A percentile compares a stretch with the other conserved stretches of the same genome.
Evolutionary conservation across 306 rosid species (phyloP).

Genomic region (Ormosia emarginata): DNA sequence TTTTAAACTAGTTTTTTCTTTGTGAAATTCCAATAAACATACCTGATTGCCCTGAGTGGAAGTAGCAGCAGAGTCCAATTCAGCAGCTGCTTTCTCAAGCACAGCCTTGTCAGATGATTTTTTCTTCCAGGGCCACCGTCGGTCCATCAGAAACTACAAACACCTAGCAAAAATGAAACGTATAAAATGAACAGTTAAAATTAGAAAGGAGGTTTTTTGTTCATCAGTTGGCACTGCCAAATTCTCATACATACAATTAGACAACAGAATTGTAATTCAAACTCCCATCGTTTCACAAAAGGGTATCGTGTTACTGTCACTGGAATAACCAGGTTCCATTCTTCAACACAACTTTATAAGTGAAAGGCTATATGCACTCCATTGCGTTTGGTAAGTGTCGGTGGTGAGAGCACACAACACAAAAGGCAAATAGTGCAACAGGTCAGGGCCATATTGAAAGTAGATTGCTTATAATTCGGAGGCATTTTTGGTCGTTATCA

Average conservation of each 20-base stretch:
- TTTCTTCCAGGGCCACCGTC: slow-evolving; percentile 99
- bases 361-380: background rate
- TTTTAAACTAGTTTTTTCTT: background rate
- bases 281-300: slow-evolving; percentile 1
- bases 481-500: slow-evolving; percentile 9
- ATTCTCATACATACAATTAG: background rate
- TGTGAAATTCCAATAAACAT: slow-evolving; percentile 11
- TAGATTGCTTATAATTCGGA: slow-evolving; percentile 7
- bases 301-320: background rate
- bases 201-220: background rate
- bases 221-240: background rate
- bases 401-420: slow-evolving; percentile 21
- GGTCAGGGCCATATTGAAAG: background rate
- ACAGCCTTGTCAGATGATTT: slow-evolving; percentile 81
- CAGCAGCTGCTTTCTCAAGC: slow-evolving; percentile 71
- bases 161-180: slow-evolving; percentile 14
- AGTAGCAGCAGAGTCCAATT: slow-evolving; percentile 48
- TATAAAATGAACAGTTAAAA: background rate
- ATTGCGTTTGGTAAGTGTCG: slow-evolving; percentile 26
- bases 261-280: background rate
- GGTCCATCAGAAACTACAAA: slow-evolving; percentile 61
- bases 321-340: background rate
- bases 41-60: slow-evolving; percentile 51
- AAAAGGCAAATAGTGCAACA: slow-evolving; percentile 16
- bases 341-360: background rate